Percentiles rank a stretch among this genome's conserved stretches.
These are phyloP conservation scores for Termitomyces sp. DNA, from an alignment of 768 basidiomycete genomes.

Conservation along the genomic window DNA sequence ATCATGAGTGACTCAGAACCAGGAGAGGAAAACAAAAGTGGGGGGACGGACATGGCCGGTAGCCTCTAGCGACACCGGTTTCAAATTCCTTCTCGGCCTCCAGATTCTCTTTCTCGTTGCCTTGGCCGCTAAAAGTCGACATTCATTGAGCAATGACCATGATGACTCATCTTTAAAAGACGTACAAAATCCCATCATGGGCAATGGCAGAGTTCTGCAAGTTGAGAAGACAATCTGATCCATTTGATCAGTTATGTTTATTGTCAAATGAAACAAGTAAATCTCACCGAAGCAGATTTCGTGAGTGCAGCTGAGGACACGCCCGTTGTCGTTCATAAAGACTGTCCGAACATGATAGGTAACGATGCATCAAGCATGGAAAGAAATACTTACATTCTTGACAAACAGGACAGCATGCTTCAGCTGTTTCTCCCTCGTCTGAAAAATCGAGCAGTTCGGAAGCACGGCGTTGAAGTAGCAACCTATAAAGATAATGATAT, in stretches of 20 bases:
- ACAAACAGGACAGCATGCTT: constrained; percentile 60
- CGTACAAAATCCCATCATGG: constrained; percentile 62
- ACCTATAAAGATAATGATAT: constrained; percentile 25
- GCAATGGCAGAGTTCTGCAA: constrained; percentile 47
- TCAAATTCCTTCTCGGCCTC: constrained; percentile 56
- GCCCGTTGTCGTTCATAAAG: constrained; percentile 46
- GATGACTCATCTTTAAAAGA: not conserved
- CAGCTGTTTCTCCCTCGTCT: constrained; percentile 42
- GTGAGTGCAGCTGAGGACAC: constrained; percentile 64
- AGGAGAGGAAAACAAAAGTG: not conserved
- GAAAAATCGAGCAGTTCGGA: constrained; percentile 40
- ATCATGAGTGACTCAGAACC: not conserved
- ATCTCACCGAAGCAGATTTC: constrained; percentile 57
- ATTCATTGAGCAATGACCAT: not conserved
- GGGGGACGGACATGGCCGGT: constrained; percentile 49
- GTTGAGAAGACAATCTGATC: constrained; percentile 52
- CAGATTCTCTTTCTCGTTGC: constrained; percentile 52
- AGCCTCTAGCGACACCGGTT: constrained; percentile 51
- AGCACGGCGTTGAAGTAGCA: constrained; percentile 44
- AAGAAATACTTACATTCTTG: constrained; percentile 42
- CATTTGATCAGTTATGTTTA: not conserved
- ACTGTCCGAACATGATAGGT: constrained; percentile 24
- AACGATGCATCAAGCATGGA: not conserved
- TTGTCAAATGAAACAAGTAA: not conserved
- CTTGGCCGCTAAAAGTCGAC: constrained; percentile 41